A percentile compares a stretch with the other conserved stretches of the same genome.
phyloP scores from a whole-genome alignment of 2,329 filamentous ascomycete genomes.

The Trichoderma koningii region DNA sequence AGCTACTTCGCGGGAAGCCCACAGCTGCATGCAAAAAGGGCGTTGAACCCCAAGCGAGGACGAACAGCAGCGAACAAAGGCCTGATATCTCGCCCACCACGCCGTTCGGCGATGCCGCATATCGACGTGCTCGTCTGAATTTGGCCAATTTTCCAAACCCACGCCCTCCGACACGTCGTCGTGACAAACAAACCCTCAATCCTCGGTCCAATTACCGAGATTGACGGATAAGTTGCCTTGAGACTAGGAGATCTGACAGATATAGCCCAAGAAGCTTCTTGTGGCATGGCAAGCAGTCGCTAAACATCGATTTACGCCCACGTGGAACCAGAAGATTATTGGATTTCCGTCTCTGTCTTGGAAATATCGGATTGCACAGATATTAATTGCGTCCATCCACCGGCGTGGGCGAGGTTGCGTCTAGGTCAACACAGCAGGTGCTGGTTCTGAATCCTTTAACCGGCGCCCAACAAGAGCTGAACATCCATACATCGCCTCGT shows the following conservation, averaged over 20 bases:
- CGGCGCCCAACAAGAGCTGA: neutral
- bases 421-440: neutral
- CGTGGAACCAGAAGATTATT: neutral
- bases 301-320: neutral
- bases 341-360: neutral
- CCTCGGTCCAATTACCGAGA: neutral
- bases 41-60: neutral
- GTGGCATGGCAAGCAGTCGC: neutral
- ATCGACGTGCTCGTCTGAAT: constrained; percentile 16
- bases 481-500: neutral
- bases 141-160: neutral
- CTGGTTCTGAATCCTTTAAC: neutral
- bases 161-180: neutral
- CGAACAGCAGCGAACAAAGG: neutral
- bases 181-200: neutral
- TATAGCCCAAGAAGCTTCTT: neutral
- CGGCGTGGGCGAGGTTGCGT: neutral
- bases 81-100: neutral
- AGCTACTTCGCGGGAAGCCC: neutral
- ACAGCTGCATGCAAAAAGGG: neutral
- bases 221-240: neutral
- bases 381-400: neutral
- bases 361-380: neutral
- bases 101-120: constrained; percentile 12
- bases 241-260: neutral